Evolutionary conservation across 164 flowering plant genomes (phyloP), one percentile per base, ranked within the genome.

Genomic region (Vitis labrusca): DNA sequence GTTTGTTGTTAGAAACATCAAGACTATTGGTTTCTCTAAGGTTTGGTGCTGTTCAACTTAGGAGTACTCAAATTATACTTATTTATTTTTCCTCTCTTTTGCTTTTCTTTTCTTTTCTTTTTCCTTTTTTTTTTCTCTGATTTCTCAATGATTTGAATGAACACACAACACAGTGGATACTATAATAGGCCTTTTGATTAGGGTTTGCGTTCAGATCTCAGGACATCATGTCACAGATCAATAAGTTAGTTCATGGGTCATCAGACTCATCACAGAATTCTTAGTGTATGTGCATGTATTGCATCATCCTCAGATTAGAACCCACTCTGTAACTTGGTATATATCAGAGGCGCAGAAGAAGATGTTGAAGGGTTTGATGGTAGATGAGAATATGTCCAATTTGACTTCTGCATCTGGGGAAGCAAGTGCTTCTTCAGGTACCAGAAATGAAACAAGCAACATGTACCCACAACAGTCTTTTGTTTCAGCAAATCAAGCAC

Each of bases 61-160:
- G 61, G 32, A 59, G 29, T 27, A 10, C 9, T 59, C 5, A 37
- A 37, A 37, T 37, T 37, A 37, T 37, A 37, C 44, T 70, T 87
- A 85, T 70, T 81, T 84, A 82, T 86, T 89, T 48, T 76, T 88
- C n/a, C 49, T 61, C 17, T 15, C 50, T 61, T 15, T 61, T 29
- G 13, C 49, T 17, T 49, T 23, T 17, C 14, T 48, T 58, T 27
- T 66, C 49, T 17, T 49, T 23, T 17, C 14, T 48, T 58, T 27
- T 66, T 11, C 44, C n/a, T 66, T 57, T 54, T 66, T 12, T 3
- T 15, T 54, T 55, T 54, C 48, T 51, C 52, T 12, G 6, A 30
- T 44, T 47, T 47, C n/a, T 56, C 60, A 23, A 59, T 10, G 56
- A 10, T 59, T 59, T 59, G 23, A 59, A 27, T 9, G 37, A 23